Percentiles rank a stretch among this genome's conserved stretches.
Evolutionary conservation across 352 stramenopile species (phyloP).

Genomic region (Phytophthora palmivora): DNA sequence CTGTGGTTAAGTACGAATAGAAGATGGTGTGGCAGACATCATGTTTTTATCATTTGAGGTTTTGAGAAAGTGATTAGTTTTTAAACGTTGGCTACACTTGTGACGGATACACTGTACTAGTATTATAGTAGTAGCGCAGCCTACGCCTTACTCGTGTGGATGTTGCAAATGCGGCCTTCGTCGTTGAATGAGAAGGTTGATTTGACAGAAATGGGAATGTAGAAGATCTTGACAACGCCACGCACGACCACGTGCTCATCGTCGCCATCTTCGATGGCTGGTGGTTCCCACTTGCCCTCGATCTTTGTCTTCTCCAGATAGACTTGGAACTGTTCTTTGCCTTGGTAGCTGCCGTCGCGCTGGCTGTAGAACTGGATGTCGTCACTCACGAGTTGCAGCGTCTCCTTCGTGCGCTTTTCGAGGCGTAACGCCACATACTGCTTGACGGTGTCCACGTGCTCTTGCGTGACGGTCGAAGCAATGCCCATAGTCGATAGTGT

Average conservation of each 20-base stretch:
- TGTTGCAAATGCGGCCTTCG: conserved; percentile 50
- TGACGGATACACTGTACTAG: neutral
- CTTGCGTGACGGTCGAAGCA: conserved; percentile 34
- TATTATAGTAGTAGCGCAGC: too few relatives aligned
- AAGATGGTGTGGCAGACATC: conserved; percentile 1
- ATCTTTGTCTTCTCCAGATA: conserved; percentile 67
- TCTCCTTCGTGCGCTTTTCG: conserved; percentile 47
- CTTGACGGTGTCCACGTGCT: conserved; percentile 52
- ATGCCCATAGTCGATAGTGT: conserved; percentile 35
- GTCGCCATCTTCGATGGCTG: conserved; percentile 51
- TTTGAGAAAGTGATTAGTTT: too few relatives aligned
- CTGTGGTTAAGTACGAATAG: conserved; percentile 13
- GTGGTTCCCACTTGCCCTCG: conserved; percentile 49
- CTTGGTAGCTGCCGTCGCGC: conserved; percentile 53
- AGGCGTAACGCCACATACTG: conserved; percentile 52
- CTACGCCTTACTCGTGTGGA: conserved; percentile 56
- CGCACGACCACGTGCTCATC: conserved; percentile 55
- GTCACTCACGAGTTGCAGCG: conserved; percentile 59
- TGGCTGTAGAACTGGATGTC: conserved; percentile 63
- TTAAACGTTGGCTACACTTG: conserved; percentile 7
- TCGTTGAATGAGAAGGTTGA: conserved; percentile 52
- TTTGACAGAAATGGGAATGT: conserved; percentile 62
- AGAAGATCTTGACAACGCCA: conserved; percentile 63
- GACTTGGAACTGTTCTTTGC: conserved; percentile 46
- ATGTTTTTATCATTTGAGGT: too few relatives aligned